These are phyloP conservation scores for Plasmodium vivax DNA, from an alignment of 169 alveolate genomes.

Conservation along the genomic window DNA sequence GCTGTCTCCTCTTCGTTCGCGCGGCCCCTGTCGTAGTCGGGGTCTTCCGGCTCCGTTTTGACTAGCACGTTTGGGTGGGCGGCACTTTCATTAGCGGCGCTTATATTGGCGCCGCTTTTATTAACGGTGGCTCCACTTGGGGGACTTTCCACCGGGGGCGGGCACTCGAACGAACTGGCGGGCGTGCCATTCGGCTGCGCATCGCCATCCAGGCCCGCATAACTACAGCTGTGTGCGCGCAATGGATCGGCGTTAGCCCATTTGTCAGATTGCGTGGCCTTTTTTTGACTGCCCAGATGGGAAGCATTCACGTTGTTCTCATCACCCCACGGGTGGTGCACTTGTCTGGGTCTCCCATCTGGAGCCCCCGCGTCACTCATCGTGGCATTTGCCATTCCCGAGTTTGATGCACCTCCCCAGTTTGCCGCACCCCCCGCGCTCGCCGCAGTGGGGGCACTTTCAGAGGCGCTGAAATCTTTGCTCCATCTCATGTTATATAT, in stretches of 20 bases:
- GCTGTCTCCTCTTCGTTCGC: background rate
- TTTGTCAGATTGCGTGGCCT: background rate
- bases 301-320: background rate
- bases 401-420: background rate
- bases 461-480: slow-evolving; percentile 22
- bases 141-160: background rate
- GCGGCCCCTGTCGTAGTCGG: background rate
- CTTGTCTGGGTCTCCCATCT: background rate
- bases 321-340: background rate
- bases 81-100: background rate
- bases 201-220: background rate
- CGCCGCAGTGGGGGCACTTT: background rate
- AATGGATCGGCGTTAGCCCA: background rate
- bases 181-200: background rate
- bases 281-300: background rate
- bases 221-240: background rate
- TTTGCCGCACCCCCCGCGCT: too few species aligned
- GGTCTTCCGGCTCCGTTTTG: slow-evolving; percentile 45
- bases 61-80: background rate
- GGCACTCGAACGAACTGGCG: background rate
- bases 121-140: background rate
- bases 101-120: background rate
- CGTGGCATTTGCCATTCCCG: background rate
- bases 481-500: slow-evolving; percentile 68
- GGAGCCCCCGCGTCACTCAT: background rate